Conservation (phyloP, 2,329 filamentous ascomycete genomes). For the Corinectria fuckeliana region DNA sequence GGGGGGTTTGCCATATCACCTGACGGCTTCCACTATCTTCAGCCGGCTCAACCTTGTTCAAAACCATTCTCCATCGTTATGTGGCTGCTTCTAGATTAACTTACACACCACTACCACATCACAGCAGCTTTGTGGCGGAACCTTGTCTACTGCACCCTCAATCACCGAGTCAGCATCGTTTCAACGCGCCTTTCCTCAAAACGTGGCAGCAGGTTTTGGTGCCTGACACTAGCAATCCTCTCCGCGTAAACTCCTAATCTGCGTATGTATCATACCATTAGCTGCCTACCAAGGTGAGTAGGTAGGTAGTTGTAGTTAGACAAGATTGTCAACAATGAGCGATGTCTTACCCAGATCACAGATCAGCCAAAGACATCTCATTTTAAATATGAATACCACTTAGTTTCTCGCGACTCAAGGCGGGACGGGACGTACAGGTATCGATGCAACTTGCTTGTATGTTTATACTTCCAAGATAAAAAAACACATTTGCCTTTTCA, state of each 20-base stretch:
- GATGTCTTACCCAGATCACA: not conserved
- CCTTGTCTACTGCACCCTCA: not conserved
- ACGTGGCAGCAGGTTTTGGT: slow-evolving; percentile 8
- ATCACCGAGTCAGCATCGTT: not conserved
- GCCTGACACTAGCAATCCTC: not conserved
- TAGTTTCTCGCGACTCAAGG: no score
- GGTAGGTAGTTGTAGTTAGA: no score
- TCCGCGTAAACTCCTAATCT: no score
- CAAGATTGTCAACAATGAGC: no score
- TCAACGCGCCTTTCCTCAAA: not conserved
- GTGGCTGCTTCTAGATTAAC: not conserved
- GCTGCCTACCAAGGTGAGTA: no score
- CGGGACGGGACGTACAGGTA: no score
- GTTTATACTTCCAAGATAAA: not conserved
- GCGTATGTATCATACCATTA: not conserved
- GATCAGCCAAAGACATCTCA: no score
- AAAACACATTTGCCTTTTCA: not conserved
- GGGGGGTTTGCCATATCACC: not conserved
- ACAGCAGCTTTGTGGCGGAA: not conserved
- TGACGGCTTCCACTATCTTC: not conserved
- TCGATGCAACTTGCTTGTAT: not conserved
- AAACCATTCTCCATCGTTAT: not conserved
- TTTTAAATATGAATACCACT: no score
- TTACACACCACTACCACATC: not conserved
- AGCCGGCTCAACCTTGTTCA: not conserved